Base-by-base conservation (phyloP, 768 basidiomycete genomes). In the Kwoniella pini region DNA sequence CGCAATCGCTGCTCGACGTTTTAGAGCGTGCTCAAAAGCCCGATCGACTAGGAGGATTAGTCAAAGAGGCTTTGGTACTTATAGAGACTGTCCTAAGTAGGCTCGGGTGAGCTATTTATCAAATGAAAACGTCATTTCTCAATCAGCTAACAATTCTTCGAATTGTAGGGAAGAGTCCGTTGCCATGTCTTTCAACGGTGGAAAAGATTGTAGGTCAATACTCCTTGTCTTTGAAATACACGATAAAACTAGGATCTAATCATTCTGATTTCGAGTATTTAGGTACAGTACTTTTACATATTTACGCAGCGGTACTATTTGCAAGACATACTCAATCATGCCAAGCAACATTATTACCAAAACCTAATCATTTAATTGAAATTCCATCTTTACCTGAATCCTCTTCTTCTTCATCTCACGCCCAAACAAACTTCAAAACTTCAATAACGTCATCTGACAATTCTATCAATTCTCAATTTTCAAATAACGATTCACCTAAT, bases 171-270 rank as follows among this genome's bases (percentile, higher is more conserved):
- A 84, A 71, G 85, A 87, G 33, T 81, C 83, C 56, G 80, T 93
- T 3, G 88, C 93, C 2, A 82, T 99, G 61, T 96, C 93, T 79
- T 99, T 97, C 81, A 99, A 98, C 68, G 96, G 96, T 10, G 96
- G 96, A 53, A 99, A 99, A 78, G 96, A 99, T 75, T 99, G 96
- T 95, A 30, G 42, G 78, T 72, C 3, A 10, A 28, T 24, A 19
- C 3, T 3, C 22, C 39, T n/a, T n/a, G n/a, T n/a, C n/a, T n/a
- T n/a, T n/a, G n/a, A n/a, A n/a, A n/a, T n/a, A n/a, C n/a, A n/a
- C n/a, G n/a, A n/a, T n/a, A 13, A 30, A 13, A 1, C 2, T 17
- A 3, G 5, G 0, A 31, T 7, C n/a, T 13, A 31, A 19, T 15
- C 3, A 10, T 11, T n/a, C 38, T 43, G 46, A 57, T 21, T 27